Evolutionary conservation across 139 green algal genomes (phyloP), one percentile per base, ranked within the genome.

Genomic region (Picochlorum sp.): DNA sequence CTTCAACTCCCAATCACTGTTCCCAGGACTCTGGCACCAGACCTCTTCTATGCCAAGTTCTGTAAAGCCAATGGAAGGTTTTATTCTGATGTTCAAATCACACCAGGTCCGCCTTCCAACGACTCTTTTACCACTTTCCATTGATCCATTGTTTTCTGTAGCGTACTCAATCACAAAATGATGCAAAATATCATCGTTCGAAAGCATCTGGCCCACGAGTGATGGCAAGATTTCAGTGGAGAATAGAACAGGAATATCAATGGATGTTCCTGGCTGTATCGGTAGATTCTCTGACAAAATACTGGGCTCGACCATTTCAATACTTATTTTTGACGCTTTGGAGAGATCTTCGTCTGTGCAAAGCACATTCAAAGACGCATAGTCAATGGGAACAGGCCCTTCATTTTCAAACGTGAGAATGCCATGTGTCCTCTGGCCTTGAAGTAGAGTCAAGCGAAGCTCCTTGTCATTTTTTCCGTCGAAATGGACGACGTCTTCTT

Each of bases 201-300:
- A 41, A 41, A 41, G 34, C 34, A 41, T 41, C 8, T 41, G 34
- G 34, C 34, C 34, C 34, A 41, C 34, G 8, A 41, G 34, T 9
- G 34, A 3, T 1, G 34, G 34, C 34, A 41, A 41, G 34, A 41
- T 41, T 7, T 41, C 34, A 41, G 34, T 41, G 7, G 34, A 41
- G 1, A 80, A 56, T 11, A 44, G 51, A 13, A 80, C 32, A 2
- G 70, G 64, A 9, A 80, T 55, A 13, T 24, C 50, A 26, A 57
- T 45, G 1, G 38, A 52, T 10, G 49, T 30, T 14, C 65, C 66
- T 23, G 72, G 58, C 26, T 23, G 37, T 24, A 80, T 63, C 2
- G 73, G 73, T 50, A 80, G 15, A 9, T 62, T 50, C 2, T 34
- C 45, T 1, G 30, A 30, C 8, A 77, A 57, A 23, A 63, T 47